Base-by-base conservation (phyloP, 257 asterid genomes). In the Solanum dulcamara region DNA sequence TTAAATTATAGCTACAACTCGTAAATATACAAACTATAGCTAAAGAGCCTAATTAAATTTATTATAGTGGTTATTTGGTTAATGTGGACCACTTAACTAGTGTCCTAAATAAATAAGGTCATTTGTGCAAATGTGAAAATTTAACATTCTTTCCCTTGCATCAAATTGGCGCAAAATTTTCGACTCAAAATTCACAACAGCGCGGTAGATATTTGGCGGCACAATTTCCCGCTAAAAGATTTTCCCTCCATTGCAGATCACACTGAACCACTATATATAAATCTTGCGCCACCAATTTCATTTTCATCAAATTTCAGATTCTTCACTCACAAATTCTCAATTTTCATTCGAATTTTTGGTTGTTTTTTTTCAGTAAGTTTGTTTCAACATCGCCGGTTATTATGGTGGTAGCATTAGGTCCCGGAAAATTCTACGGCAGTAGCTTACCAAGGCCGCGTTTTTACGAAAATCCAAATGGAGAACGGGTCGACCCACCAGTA, bases 391-490 rank as follows among this genome's bases (percentile, higher is more conserved):
- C 53, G 40, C 83, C 40, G 86, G n/a, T 30, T 67, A 18, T n/a
- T 57, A 96, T 96, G 99, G 99, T 95, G 48, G 89, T 89, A 2
- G 89, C 97, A 2, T 84, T 96, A 20, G 98, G 97, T 33, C 98
- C 98, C 2, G 97, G 97, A 4, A 96, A 93, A 11, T 96, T 96
- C 91, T 96, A 96, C 44, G 99, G 99, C 87, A 91, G 94, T 91
- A 93, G 97, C 89, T 92, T 96, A 2, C 99, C 99, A 0, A 91
- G 99, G 84, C 99, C 98, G 7, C 89, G 95, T 10, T 82, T 92
- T 89, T 93, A 93, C 91, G 84, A 94, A 30, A 96, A 93, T 83
- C 93, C 91, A 37, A 93, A 86, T 90, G 91, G 85, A 1, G 90
- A 90, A 24, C 84, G 98, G 20, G 94, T 95, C 3, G 98, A 94